phyloP scores from a whole-genome alignment of 2,329 filamentous ascomycete genomes.

The Colletotrichum musicola region DNA sequence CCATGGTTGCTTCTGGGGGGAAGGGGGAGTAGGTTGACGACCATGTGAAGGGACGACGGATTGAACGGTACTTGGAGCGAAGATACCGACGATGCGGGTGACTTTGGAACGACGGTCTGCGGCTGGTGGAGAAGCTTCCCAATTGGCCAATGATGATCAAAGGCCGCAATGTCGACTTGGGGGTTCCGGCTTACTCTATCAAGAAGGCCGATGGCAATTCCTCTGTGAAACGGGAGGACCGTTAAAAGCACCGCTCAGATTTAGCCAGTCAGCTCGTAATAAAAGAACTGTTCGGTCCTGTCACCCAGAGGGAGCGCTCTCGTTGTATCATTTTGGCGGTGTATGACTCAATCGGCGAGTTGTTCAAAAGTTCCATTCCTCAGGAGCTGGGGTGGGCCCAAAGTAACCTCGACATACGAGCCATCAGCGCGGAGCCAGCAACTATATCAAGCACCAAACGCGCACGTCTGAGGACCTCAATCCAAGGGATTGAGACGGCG shows the following conservation, averaged over 20 bases:
- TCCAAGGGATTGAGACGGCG: too few relatives aligned
- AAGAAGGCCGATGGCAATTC: not conserved
- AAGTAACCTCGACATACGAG: not conserved
- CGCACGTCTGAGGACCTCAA: too few relatives aligned
- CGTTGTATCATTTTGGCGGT: not conserved
- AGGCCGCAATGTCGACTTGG: not conserved
- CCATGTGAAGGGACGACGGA: not conserved
- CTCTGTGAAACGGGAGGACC: too few relatives aligned
- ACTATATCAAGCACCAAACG: not conserved
- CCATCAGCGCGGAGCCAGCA: not conserved
- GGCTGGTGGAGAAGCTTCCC: not conserved
- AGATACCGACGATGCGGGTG: constrained; percentile 6
- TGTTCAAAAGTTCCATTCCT: not conserved
- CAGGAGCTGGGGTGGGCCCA: not conserved
- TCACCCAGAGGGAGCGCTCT: not conserved
- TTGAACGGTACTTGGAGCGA: not conserved
- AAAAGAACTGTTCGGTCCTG: not conserved
- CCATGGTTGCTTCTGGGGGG: constrained; percentile 7
- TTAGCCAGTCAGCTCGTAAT: not conserved
- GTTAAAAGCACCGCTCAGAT: not conserved
- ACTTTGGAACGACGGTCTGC: constrained; percentile 5
- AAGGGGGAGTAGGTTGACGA: not conserved
- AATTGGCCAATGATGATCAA: not conserved
- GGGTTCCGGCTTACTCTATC: not conserved
- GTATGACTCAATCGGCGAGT: not conserved